Evolutionary conservation across 495 filamentous ascomycete species (phyloP).

Genomic region (Astrocystis sublimbata): DNA sequence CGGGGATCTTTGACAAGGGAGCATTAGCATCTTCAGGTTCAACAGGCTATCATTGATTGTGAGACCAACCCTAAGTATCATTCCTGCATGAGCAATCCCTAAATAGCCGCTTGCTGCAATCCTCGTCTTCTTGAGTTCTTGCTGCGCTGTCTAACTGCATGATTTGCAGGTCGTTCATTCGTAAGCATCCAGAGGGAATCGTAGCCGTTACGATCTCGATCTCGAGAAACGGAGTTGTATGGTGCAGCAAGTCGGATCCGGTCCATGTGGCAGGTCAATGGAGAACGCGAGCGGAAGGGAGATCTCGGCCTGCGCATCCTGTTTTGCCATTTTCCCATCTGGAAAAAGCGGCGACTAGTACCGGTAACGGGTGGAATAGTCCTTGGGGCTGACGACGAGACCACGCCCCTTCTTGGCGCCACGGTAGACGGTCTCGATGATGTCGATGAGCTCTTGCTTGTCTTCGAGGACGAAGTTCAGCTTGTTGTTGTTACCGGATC

Average conservation of each 20-base stretch:
- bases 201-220: too few species aligned
- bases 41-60: slow-evolving; percentile 17
- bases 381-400: slow-evolving; percentile 94
- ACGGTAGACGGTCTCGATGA: slow-evolving; percentile 96
- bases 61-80: slow-evolving; percentile 23
- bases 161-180: not conserved
- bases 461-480: slow-evolving; percentile 97
- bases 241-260: not conserved
- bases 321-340: not conserved
- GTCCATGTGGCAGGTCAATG: too few species aligned
- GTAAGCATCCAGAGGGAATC: not conserved
- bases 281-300: not conserved
- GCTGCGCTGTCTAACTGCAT: not conserved
- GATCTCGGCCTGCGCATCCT: not conserved
- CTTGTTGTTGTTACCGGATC: slow-evolving; percentile 94
- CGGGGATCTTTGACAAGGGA: slow-evolving; percentile 10
- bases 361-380: slow-evolving; percentile 82
- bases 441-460: slow-evolving; percentile 98
- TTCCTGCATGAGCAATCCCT: not conserved
- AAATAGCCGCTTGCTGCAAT: not conserved
- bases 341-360: slow-evolving; percentile 53
- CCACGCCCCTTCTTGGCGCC: slow-evolving; percentile 96
- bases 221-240: not conserved
- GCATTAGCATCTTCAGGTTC: slow-evolving; percentile 21
- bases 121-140: not conserved